A percentile compares a stretch with the other conserved stretches of the same genome.
Conservation (phyloP, 495 filamentous ascomycete genomes). For the Aspergillus incahuasiensis region DNA sequence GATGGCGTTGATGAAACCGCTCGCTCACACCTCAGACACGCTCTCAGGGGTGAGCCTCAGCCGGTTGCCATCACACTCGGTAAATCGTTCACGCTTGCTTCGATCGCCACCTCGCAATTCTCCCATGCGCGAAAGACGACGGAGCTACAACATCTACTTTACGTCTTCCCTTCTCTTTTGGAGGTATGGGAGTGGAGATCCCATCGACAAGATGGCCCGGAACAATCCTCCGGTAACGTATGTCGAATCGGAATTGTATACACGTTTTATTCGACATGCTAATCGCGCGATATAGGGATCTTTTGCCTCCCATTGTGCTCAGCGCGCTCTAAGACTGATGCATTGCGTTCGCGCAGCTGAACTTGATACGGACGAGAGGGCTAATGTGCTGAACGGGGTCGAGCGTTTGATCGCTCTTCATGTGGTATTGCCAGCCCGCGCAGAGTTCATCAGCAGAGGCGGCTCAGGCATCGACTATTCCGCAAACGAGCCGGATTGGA, state of each 20-base stretch:
- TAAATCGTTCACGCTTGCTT: constrained; percentile 33
- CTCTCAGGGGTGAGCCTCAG: constrained; percentile 44
- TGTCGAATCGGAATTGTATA: not conserved
- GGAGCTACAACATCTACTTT: constrained; percentile 38
- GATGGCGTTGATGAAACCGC: constrained; percentile 33
- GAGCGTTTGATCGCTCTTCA: constrained; percentile 64
- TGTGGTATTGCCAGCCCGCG: constrained; percentile 63
- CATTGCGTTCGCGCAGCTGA: constrained; percentile 29
- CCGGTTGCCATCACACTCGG: constrained; percentile 45
- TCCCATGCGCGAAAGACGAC: constrained; percentile 31
- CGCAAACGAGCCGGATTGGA: constrained; percentile 42
- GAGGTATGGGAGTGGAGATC: constrained; percentile 46
- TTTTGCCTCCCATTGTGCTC: constrained; percentile 38
- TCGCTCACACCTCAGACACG: constrained; percentile 50
- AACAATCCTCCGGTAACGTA: constrained; percentile 42
- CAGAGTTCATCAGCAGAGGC: constrained; percentile 45
- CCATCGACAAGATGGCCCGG: constrained; percentile 31
- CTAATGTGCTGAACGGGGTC: constrained; percentile 40
- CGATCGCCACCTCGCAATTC: constrained; percentile 32
- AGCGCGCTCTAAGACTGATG: constrained; percentile 36
- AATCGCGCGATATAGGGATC: constrained; percentile 22
- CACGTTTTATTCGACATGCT: not conserved
- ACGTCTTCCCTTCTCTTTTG: constrained; percentile 35
- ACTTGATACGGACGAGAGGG: constrained; percentile 37
- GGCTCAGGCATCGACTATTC: constrained; percentile 45